Evolutionary conservation across 2,329 filamentous ascomycete species (phyloP), one percentile per base, ranked within the genome.

Genomic region (Diaporthe ilicicola): DNA sequence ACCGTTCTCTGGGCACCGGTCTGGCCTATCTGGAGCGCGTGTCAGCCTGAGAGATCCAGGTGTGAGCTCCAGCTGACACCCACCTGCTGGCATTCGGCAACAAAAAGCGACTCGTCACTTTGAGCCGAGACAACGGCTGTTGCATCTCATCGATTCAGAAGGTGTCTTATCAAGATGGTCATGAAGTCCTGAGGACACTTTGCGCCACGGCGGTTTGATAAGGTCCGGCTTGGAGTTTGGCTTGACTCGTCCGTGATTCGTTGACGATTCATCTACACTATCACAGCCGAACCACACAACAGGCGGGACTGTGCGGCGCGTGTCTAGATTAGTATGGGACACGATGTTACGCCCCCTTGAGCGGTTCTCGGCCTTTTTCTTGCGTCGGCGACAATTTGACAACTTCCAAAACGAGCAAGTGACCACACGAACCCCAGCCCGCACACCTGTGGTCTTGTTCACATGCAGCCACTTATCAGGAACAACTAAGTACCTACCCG

Each of bases 371-470:
- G 59, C 59, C 59, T 27, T 64, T 64, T 64, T 37, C n/a, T 19
- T 50, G 13, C 46, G 44, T 50, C 29, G 59, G 59, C 59, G n/a
- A 29, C 59, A 64, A 29, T 44, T 64, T 50, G 44, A 64, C 59
- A 37, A 50, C 66, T 59, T 68, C 66, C 66, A 39, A 68, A 59
- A 59, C 32, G 53, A 68, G 66, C 66, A 59, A 68, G 53, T 68
- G 66, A 68, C 66, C 66, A 68, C 42, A 42, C 22, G 9, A 51
- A 50, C 17, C 42, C 53, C 53, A 42, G 29, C 39, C 27, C 44
- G n/a, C 29, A 42, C 37, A 34, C 46, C 37, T 67, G 19, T 67
- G 24, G 29, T 46, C 46, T 39, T 22, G 46, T 37, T 51, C 66
- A 68, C 66, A 68, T 59, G 66, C 53, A 27, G 48, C 64, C 50